A percentile compares a stretch with the other conserved stretches of the same genome.
Conservation (phyloP, 1,139 yeast genomes). For the Suhomyces bolitotheri region DNA sequence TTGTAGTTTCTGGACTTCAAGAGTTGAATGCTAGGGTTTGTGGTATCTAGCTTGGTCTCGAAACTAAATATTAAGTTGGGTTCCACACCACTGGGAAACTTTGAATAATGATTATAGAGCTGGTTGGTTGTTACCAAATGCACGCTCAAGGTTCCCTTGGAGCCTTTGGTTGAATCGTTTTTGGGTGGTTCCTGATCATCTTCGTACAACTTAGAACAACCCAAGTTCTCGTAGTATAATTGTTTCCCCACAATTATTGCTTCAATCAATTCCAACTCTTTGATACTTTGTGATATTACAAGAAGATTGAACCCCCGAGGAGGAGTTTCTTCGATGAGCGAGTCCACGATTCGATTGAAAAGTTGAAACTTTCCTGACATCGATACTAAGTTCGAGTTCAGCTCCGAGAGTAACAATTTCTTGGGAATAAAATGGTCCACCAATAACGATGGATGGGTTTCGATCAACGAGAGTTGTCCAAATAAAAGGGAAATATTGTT, state of each 20-base stretch:
- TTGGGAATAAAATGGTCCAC: constrained; percentile 78
- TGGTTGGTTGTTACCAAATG: constrained; percentile 44
- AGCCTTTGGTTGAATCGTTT: constrained; percentile 8
- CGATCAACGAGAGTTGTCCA: constrained; percentile 50
- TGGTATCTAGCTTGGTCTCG: constrained; percentile 51
- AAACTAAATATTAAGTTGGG: constrained; percentile 58
- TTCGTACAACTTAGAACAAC: constrained; percentile 60
- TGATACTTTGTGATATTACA: constrained; percentile 60
- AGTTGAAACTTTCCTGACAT: constrained; percentile 61
- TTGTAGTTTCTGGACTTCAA: constrained; percentile 22
- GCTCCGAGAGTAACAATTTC: constrained; percentile 61
- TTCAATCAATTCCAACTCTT: constrained; percentile 71
- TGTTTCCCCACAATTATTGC: constrained; percentile 64
- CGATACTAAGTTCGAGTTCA: constrained; percentile 52
- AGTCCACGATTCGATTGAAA: constrained; percentile 52
- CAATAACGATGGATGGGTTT: constrained; percentile 65
- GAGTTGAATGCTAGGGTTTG: constrained; percentile 42
- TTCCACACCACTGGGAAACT: constrained; percentile 23
- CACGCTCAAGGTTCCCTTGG: constrained; percentile 17
- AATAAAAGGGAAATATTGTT: constrained; percentile 37
- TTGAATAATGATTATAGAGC: constrained; percentile 37
- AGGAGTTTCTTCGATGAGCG: constrained; percentile 19
- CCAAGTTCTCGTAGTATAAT: constrained; percentile 56
- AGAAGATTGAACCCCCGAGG: constrained; percentile 32
- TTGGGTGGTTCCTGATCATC: constrained; percentile 23